These are phyloP conservation scores for Nannizziopsis barbatae DNA, from an alignment of 2,329 filamentous ascomycete genomes.

Conservation along the genomic window DNA sequence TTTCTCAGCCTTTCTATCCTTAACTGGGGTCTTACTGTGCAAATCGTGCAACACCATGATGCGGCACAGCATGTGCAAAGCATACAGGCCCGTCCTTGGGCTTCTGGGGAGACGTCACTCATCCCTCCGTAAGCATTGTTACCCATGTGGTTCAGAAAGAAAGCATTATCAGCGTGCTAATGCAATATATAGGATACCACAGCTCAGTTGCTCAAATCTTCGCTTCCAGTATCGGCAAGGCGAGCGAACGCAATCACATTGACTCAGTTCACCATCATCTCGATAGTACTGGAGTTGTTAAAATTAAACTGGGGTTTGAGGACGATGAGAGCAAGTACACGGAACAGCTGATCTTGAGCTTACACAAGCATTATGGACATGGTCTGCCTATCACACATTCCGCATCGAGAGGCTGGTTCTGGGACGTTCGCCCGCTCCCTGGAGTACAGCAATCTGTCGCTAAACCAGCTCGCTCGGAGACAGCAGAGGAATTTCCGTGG, in stretches of 20 bases:
- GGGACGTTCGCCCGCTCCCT: constrained; percentile 32
- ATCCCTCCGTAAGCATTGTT: constrained; percentile 2
- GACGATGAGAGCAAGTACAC: constrained; percentile 30
- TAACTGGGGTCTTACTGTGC: neutral
- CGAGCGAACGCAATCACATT: constrained; percentile 10
- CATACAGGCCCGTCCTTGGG: neutral
- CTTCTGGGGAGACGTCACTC: neutral
- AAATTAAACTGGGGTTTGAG: constrained; percentile 26
- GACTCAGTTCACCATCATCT: constrained; percentile 5
- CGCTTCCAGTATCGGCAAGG: neutral
- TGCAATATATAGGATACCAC: constrained; percentile 1
- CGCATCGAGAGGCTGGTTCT: constrained; percentile 36
- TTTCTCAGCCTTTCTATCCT: neutral
- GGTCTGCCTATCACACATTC: constrained; percentile 34
- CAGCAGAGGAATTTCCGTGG: constrained; percentile 36
- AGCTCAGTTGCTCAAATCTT: neutral
- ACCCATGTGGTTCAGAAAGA: no score
- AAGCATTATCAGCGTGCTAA: neutral
- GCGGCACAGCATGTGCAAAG: neutral
- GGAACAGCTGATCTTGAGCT: constrained; percentile 23
- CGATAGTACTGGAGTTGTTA: constrained; percentile 26
- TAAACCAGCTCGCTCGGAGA: constrained; percentile 34
- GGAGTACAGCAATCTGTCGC: constrained; percentile 19
- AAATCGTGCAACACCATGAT: neutral
- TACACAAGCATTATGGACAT: constrained; percentile 28